Percentiles rank a stretch among this genome's conserved stretches.
These are phyloP conservation scores for Acacia confusa DNA, from an alignment of 306 rosid species.

Conservation along the genomic window DNA sequence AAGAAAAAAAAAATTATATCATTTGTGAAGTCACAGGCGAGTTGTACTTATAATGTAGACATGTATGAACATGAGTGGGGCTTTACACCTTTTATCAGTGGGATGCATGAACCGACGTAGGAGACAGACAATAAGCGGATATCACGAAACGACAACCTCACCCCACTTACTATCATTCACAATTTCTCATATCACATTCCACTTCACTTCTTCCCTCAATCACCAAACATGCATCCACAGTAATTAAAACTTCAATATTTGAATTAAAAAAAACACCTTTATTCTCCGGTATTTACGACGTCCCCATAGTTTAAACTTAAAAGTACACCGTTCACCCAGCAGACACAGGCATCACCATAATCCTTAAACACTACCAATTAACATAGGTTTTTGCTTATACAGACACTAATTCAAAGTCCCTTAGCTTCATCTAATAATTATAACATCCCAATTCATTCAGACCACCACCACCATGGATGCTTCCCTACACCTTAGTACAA, in stretches of 20 bases:
- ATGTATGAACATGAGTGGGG: no score
- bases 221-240: no score
- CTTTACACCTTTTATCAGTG: not conserved
- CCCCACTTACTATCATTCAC: not conserved
- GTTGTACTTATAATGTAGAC: no score
- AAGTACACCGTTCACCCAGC: not conserved
- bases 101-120: not conserved
- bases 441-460: not conserved
- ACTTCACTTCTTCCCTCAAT: no score
- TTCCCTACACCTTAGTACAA: slow-evolving; percentile 7
- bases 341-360: not conserved
- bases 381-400: not conserved
- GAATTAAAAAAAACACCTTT: not conserved
- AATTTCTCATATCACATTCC: not conserved
- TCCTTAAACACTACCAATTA: not conserved
- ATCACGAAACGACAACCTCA: not conserved
- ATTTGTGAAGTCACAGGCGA: no score
- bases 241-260: not conserved
- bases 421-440: not conserved
- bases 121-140: not conserved
- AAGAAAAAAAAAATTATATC: no score
- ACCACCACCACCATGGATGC: not conserved
- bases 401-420: not conserved
- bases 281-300: not conserved
- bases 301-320: not conserved